Evolutionary conservation across 2,329 filamentous ascomycete genomes (phyloP).

Genomic region (Diaporthe sp.): DNA sequence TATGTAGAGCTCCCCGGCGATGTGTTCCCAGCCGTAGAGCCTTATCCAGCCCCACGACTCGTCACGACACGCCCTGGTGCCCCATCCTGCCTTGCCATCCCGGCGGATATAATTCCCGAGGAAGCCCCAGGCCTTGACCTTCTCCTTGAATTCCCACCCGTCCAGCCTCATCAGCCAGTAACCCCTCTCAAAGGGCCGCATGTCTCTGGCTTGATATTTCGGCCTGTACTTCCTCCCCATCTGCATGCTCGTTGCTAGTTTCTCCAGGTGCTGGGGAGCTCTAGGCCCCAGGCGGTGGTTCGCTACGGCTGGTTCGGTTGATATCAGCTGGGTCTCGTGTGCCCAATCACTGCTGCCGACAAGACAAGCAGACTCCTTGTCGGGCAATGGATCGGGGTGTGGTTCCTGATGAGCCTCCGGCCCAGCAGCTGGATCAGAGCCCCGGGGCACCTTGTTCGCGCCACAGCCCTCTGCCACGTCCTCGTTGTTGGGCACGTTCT

Average conservation of each 20-base stretch:
- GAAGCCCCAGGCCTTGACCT: constrained; percentile 69
- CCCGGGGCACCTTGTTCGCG: not conserved
- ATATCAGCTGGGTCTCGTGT: constrained; percentile 1
- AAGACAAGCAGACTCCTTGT: no score
- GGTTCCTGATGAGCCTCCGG: not conserved
- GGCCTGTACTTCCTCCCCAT: constrained; percentile 66
- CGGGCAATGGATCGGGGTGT: not conserved
- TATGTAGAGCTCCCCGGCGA: constrained; percentile 79
- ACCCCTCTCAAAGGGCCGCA: constrained; percentile 76
- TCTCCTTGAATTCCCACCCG: constrained; percentile 60
- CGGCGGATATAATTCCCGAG: constrained; percentile 67
- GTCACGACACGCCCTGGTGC: constrained; percentile 67
- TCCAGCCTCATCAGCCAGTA: constrained; percentile 77
- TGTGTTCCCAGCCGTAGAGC: constrained; percentile 82
- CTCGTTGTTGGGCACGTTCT: not conserved
- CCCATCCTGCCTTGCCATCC: constrained; percentile 73
- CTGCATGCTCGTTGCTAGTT: constrained; percentile 64
- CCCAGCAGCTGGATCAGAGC: not conserved
- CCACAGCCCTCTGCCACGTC: not conserved
- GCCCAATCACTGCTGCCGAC: constrained; percentile 23
- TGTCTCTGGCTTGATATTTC: constrained; percentile 54
- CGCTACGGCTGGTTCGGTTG: constrained; percentile 59
- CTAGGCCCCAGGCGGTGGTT: constrained; percentile 51
- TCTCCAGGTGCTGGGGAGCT: constrained; percentile 57
- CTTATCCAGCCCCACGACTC: constrained; percentile 60